Percentiles rank a stretch among this genome's conserved stretches.
Conservation (phyloP, 148 eudicot species). For the Linanthus parryae region DNA sequence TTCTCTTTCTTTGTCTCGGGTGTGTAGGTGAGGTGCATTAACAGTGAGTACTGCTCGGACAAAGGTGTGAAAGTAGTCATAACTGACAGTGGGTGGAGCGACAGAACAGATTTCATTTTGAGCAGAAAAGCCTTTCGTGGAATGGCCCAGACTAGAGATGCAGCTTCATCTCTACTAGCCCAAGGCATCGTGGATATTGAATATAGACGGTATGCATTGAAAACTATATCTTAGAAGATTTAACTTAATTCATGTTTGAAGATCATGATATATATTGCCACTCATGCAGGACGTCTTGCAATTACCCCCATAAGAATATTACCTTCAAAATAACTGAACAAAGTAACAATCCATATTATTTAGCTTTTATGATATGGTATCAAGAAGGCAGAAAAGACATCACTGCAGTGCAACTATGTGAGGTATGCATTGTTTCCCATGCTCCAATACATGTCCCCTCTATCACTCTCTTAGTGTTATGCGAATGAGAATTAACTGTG, state of each 20-base stretch:
- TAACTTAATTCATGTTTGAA: not conserved
- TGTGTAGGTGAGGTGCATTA: conserved; percentile 51
- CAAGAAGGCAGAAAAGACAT: conserved; percentile 55
- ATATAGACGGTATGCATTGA: conserved; percentile 57
- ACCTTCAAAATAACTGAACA: conserved; percentile 50
- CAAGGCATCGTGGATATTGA: conserved; percentile 48
- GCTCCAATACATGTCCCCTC: no score
- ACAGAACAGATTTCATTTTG: conserved; percentile 43
- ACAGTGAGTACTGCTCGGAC: conserved; percentile 40
- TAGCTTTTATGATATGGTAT: conserved; percentile 52
- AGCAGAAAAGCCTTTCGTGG: conserved; percentile 38
- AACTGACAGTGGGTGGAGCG: conserved; percentile 51
- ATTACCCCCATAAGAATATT: conserved; percentile 46
- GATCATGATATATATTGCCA: not conserved
- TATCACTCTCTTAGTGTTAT: no score
- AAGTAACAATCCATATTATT: conserved; percentile 49
- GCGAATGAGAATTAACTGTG: no score
- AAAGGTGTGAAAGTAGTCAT: conserved; percentile 47
- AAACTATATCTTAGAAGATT: no score
- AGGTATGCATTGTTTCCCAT: no score
- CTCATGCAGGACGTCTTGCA: conserved; percentile 44
- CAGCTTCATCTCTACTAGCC: conserved; percentile 34
- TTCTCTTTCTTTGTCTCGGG: not conserved
- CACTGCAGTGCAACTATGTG: conserved; percentile 59
- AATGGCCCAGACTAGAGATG: conserved; percentile 47